Conservation (phyloP, 768 basidiomycete species). For the Roridomyces roridus region DNA sequence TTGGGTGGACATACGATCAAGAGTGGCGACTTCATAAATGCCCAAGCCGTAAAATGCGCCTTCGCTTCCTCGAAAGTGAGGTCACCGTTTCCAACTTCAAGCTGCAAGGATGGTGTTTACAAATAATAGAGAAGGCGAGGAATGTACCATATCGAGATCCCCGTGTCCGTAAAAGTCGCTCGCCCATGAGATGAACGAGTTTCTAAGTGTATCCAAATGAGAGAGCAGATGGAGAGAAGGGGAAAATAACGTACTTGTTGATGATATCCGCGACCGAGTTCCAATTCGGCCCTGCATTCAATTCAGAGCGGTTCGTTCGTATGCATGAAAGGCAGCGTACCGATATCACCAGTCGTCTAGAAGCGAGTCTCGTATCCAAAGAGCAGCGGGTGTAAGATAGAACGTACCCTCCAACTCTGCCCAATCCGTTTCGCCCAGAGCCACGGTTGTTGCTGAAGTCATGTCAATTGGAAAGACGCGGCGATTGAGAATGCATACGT, state of each 20-base stretch:
- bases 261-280: conserved; percentile 56
- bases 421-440: conserved; percentile 64
- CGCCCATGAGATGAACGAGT: conserved; percentile 67
- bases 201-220: conserved; percentile 41
- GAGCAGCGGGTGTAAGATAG: no score
- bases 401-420: conserved; percentile 68
- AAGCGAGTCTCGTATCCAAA: no score
- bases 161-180: conserved; percentile 73
- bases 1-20: conserved; percentile 49
- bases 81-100: no score
- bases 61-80: no score
- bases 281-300: conserved; percentile 50
- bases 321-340: conserved; percentile 28
- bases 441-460: conserved; percentile 63
- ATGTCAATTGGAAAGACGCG: background rate
- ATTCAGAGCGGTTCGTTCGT: background rate
- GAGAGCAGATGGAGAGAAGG: background rate
- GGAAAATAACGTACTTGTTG: conserved; percentile 47
- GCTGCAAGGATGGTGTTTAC: conserved; percentile 35
- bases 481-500: conserved; percentile 43
- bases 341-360: conserved; percentile 61
- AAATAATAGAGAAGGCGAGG: background rate
- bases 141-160: conserved; percentile 68
- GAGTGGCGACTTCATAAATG: conserved; percentile 71
- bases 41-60: conserved; percentile 82